Percentiles rank a stretch among this genome's conserved stretches.
Evolutionary conservation across 2,329 filamentous ascomycete species (phyloP).

Genomic region (Colletotrichum sp.): DNA sequence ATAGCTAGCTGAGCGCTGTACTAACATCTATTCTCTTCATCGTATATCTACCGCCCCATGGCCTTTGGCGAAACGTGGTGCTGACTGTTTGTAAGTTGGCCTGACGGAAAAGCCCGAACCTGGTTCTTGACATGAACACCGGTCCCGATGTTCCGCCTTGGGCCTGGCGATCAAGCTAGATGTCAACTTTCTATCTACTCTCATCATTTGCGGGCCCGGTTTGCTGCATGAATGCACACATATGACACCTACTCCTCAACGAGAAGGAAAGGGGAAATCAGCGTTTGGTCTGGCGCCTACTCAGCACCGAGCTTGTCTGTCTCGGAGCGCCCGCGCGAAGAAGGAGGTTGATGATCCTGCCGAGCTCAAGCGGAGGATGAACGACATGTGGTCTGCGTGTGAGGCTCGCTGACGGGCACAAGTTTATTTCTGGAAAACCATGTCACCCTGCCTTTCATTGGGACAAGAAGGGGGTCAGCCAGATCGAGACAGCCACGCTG

Average conservation of each 20-base stretch:
- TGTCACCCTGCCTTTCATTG: neutral
- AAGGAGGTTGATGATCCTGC: neutral
- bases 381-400: neutral
- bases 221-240: neutral
- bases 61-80: neutral
- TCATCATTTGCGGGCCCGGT: neutral
- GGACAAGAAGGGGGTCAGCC: neutral
- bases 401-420: neutral
- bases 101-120: neutral
- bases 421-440: neutral
- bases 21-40: neutral
- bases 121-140: neutral
- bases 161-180: neutral
- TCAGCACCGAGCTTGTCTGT: neutral
- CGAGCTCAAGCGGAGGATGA: neutral
- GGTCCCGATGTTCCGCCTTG: neutral
- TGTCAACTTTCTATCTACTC: neutral
- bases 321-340: neutral
- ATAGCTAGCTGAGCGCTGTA: slow-evolving; percentile 15
- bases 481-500: neutral
- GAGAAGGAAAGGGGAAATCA: neutral
- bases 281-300: neutral
- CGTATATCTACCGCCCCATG: neutral
- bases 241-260: neutral
- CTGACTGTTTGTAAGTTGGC: neutral